Evolutionary conservation across 306 rosid genomes (phyloP).

Genomic region (Trifolium repens): DNA sequence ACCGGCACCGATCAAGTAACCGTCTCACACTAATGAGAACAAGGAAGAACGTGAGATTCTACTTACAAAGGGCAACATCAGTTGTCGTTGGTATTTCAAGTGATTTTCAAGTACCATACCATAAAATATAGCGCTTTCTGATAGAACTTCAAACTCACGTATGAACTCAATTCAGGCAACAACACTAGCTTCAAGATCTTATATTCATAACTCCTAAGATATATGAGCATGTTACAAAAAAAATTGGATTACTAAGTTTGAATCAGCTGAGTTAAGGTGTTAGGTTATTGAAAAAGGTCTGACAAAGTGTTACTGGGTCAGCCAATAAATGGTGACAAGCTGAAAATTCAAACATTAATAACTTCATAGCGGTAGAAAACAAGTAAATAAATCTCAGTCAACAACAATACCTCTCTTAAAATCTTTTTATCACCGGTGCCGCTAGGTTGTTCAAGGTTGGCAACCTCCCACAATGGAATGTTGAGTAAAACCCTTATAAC

Average conservation of each 20-base stretch:
- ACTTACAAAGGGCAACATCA: neutral
- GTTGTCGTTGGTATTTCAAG: neutral
- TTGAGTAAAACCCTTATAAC: conserved; percentile 69
- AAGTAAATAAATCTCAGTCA: conserved; percentile 17
- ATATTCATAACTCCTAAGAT: neutral
- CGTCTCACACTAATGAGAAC: neutral
- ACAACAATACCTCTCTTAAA: conserved; percentile 74
- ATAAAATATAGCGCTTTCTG: neutral
- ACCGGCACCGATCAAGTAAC: neutral
- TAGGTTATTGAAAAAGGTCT: conserved; percentile 11
- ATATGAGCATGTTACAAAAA: conserved; percentile 21
- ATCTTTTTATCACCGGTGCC: conserved; percentile 92
- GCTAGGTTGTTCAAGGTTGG: conserved; percentile 88
- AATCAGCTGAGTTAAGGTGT: conserved; percentile 12
- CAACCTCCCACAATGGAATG: conserved; percentile 86
- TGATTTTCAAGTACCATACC: neutral
- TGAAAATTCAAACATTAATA: neutral
- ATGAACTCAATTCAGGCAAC: conserved; percentile 22
- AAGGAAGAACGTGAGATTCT: neutral
- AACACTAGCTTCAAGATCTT: conserved; percentile 9
- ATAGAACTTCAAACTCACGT: conserved; percentile 2
- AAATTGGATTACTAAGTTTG: conserved; percentile 29
- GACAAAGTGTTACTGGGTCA: neutral
- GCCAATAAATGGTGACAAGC: conserved; percentile 31
- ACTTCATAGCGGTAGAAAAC: conserved; percentile 6